Conservation (phyloP, 1,284 basidiomycete genomes). For the Gymnopus androsaceus region DNA sequence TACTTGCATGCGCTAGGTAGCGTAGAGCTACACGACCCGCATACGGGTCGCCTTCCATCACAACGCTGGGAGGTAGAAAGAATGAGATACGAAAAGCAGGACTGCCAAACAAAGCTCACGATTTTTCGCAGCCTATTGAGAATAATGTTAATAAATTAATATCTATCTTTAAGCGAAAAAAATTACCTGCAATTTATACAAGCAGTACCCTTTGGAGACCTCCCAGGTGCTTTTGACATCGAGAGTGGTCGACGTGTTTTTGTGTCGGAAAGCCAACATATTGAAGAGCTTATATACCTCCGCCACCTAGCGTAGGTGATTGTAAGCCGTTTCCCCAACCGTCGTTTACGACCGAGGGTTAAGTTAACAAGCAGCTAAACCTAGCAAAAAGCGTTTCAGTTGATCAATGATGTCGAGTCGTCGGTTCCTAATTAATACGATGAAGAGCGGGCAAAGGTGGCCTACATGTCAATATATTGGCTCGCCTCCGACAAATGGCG, state of each 20-base stretch:
- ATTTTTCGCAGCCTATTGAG: conserved; percentile 6
- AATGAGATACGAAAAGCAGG: background rate
- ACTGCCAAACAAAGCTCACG: background rate
- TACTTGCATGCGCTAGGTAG: conserved; percentile 14
- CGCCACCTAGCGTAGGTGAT: conserved; percentile 1
- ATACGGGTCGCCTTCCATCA: conserved; percentile 18
- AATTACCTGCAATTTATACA: conserved; percentile 14
- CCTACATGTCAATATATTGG: background rate
- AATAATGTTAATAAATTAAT: background rate
- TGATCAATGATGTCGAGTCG: background rate
- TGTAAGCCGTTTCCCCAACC: conserved; percentile 9
- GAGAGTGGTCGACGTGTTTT: background rate
- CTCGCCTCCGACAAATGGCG: background rate
- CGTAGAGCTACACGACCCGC: conserved; percentile 9
- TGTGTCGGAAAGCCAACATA: no score
- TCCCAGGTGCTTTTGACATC: conserved; percentile 8
- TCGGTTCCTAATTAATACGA: background rate
- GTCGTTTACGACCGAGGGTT: conserved; percentile 3
- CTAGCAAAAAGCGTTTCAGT: background rate
- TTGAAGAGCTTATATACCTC: conserved; percentile 2
- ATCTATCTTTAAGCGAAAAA: background rate
- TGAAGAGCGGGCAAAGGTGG: conserved; percentile 8
- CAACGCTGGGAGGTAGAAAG: conserved; percentile 12
- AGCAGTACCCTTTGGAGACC: conserved; percentile 12
- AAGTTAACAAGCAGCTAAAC: background rate